Base-by-base conservation (phyloP, 768 basidiomycete species). In the Suillus placidus region DNA sequence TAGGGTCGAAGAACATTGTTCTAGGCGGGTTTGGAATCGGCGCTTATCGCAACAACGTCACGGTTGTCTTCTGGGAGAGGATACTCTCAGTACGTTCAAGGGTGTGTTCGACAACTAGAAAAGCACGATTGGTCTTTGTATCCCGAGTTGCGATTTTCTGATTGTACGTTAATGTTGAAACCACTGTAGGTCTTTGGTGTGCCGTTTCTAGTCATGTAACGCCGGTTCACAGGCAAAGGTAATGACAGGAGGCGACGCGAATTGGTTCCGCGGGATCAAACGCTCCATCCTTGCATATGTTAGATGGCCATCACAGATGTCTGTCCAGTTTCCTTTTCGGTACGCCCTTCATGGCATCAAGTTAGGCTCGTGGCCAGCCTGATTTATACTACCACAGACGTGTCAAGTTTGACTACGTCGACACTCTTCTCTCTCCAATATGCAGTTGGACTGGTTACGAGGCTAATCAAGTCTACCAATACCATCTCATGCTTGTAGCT, bases 1-100 rank as follows among this genome's bases (percentile, higher is more conserved):
- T 85, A 70, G 86, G 87, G 20, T 83, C 82, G 26, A 81, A 78
- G 71, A 81, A 86, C 69, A 66, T 93, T 58, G 86, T 93, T 0
- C 77, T 92, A 30, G 91, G 91, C 37, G 87, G 87, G 67, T 93
- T 90, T 73, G 91, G 91, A 16, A 92, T 91, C 1, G 91, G 91
- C 2, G 90, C 89, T 2, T 93, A 92, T 77, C 80, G 80, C 61
- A 93, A 92, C 76, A 78, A 82, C 38, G 83, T 91, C 26, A 71
- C n/a, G n/a, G n/a, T n/a, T n/a, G n/a, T n/a, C 86, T 93, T 49
- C 71, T 88, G 7, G 87, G 85, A 42, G 73, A 73, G 37, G 74
- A 76, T 63, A 87, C 86, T 5, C 84, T 80, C 63, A 74, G 74
- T 10, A 71, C 71, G 52, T 85, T 85, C 69, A 74, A 79, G 68